These are phyloP conservation scores for Croton laevigatus DNA, from an alignment of 441 rosid genomes.

Conservation along the genomic window DNA sequence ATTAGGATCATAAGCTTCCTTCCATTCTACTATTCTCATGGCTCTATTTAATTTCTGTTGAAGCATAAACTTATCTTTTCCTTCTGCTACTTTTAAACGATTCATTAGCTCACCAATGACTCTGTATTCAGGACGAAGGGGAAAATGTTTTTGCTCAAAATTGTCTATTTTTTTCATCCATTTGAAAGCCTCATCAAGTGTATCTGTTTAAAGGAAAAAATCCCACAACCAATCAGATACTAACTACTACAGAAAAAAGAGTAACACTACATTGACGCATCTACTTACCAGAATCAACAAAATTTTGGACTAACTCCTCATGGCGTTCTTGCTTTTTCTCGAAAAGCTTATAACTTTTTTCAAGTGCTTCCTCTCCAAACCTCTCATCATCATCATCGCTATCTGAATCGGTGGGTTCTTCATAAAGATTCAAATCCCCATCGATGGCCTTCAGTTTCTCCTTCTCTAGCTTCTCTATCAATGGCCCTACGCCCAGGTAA, in stretches of 20 bases:
- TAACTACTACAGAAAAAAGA: not conserved
- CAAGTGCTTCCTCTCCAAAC: conserved; percentile 34
- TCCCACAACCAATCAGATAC: not conserved
- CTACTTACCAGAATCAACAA: conserved; percentile 46
- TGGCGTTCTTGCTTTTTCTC: conserved; percentile 57
- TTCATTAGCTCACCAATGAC: conserved; percentile 89
- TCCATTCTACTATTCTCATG: conserved; percentile 77
- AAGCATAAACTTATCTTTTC: conserved; percentile 81
- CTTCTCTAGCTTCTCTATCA: conserved; percentile 74
- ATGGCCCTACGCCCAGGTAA: conserved; percentile 62
- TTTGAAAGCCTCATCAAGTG: conserved; percentile 66
- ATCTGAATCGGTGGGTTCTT: conserved; percentile 78
- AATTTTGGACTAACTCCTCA: conserved; percentile 55
- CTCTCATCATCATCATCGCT: conserved; percentile 61
- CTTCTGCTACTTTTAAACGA: conserved; percentile 72
- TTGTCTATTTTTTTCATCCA: conserved; percentile 78
- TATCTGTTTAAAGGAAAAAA: conserved; percentile 39
- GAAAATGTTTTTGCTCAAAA: conserved; percentile 80
- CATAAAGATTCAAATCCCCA: conserved; percentile 31
- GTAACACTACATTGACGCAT: not conserved
- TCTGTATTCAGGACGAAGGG: conserved; percentile 66
- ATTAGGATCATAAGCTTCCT: conserved; percentile 85
- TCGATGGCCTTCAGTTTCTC: conserved; percentile 39
- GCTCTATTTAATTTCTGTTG: conserved; percentile 87
- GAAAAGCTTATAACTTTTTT: conserved; percentile 36